Evolutionary conservation across 305 asterid genomes (phyloP).

Genomic region (Fraxinus dipetala): DNA sequence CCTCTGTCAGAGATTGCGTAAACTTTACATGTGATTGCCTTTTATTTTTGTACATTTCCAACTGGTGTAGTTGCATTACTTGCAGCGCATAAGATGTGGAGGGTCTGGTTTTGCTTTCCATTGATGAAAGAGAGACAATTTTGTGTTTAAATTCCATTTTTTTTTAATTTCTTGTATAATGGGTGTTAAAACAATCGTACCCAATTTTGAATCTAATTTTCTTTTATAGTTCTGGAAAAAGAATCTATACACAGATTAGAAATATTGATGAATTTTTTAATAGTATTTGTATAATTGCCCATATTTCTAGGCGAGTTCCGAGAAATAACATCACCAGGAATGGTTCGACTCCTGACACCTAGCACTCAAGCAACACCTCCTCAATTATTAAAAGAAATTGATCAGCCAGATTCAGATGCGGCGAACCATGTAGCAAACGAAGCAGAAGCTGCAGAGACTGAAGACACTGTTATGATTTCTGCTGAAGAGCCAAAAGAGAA

Average conservation of each 20-base stretch:
- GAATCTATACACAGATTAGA: neutral
- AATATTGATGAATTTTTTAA: neutral
- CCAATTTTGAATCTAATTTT: neutral
- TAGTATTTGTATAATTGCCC: slow-evolving; percentile 5
- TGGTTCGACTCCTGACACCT: slow-evolving; percentile 40
- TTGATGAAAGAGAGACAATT: neutral
- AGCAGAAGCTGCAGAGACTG: slow-evolving; percentile 43
- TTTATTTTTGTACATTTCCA: neutral
- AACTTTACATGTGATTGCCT: neutral
- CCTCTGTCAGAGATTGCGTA: neutral
- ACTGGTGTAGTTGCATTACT: neutral
- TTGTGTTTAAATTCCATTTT: neutral
- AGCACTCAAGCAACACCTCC: slow-evolving; percentile 51
- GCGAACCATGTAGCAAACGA: slow-evolving; percentile 34
- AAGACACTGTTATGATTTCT: slow-evolving; percentile 46
- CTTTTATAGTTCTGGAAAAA: neutral
- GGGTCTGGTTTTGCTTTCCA: neutral
- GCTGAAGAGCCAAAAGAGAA: slow-evolving; percentile 50
- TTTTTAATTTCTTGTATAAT: neutral
- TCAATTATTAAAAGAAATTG: slow-evolving; percentile 43
- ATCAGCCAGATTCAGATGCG: slow-evolving; percentile 38
- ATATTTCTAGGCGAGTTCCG: slow-evolving; percentile 51
- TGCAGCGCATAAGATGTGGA: neutral
- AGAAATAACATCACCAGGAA: slow-evolving; percentile 48
- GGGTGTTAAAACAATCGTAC: neutral